Conservation (phyloP, 2,329 filamentous ascomycete genomes). For the Tolypocladium tundrense region DNA sequence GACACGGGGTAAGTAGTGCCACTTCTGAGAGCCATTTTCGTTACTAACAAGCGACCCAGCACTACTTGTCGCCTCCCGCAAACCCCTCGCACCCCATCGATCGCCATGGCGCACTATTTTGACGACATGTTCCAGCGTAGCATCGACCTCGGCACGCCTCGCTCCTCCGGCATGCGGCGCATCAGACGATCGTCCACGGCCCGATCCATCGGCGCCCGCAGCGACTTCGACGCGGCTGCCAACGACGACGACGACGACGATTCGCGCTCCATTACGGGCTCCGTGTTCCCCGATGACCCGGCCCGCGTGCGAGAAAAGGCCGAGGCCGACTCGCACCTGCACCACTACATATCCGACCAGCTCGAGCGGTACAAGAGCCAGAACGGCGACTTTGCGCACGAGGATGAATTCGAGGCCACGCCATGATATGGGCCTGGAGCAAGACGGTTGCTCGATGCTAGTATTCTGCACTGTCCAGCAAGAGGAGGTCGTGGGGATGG, state of each 20-base stretch:
- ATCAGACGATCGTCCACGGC: constrained; percentile 72
- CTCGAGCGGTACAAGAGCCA: constrained; percentile 53
- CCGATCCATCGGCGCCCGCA: constrained; percentile 74
- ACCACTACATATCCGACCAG: constrained; percentile 74
- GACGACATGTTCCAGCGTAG: constrained; percentile 67
- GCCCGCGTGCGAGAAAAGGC: constrained; percentile 36
- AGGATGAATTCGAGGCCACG: constrained; percentile 38
- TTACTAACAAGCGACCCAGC: constrained; percentile 29
- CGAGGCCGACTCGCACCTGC: constrained; percentile 60
- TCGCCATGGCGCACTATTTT: constrained; percentile 86
- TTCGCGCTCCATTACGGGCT: constrained; percentile 19
- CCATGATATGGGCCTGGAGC: constrained; percentile 8
- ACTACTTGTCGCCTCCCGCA: constrained; percentile 85
- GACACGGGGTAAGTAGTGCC: constrained; percentile 70
- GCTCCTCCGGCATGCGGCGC: constrained; percentile 32
- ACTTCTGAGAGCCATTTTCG: not conserved
- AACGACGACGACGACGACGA: constrained; percentile 35
- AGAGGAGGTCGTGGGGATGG: too few relatives aligned
- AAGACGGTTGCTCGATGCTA: not conserved
- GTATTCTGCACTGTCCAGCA: not conserved
- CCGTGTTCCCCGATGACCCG: constrained; percentile 22
- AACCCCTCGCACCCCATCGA: constrained; percentile 78
- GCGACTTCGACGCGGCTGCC: constrained; percentile 56
- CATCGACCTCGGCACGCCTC: constrained; percentile 23
- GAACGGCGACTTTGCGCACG: constrained; percentile 16